Base-by-base conservation (phyloP, 805 yeast genomes). In the Saturnispora galanensis region DNA sequence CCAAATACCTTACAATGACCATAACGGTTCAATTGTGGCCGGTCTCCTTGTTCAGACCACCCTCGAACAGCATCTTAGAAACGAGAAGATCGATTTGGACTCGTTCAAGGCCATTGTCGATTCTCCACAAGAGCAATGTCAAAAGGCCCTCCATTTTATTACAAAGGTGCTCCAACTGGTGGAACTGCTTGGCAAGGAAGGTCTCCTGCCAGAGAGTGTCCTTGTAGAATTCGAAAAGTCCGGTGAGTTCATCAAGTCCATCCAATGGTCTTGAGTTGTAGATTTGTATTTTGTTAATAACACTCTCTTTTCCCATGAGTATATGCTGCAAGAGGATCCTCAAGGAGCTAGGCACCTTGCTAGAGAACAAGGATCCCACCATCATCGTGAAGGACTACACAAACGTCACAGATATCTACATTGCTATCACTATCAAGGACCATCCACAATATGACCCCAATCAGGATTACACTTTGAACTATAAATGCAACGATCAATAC, bases 131-230 rank as follows among this genome's bases (percentile, higher is more conserved):
- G 26, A 21, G 26, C 26, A 21, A 21, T 21, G 26, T 21, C 26
- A 21, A 21, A 21, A 21, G 26, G 26, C 47, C 54, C 82, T 41
- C 95, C 95, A 10, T 85, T 84, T 55, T 67, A 35, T 59, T 76
- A 30, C 81, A 84, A 47, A 81, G 71, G 15, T 13, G 35, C 40
- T 55, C 77, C 86, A 1, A 65, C 83, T 11, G 58, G 79, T 54
- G 90, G 84, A 21, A 21, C 26, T 21, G 8, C 26, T 21, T 21
- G 26, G 26, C 26, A 21, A 21, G 26, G 26, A 21, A 21, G 26
- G 8, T 21, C 10, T 38, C 4, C 42, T 62, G 29, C 32, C 35
- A 11, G 53, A 47, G 7, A 44, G 42, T n/a, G 47, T 43, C 7
- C 45, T 62, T 31, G 41, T 58, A 26, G 40, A 44, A 10, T 48